These are phyloP conservation scores for Allium sativum DNA, from an alignment of 106 monocot species.

Conservation along the genomic window DNA sequence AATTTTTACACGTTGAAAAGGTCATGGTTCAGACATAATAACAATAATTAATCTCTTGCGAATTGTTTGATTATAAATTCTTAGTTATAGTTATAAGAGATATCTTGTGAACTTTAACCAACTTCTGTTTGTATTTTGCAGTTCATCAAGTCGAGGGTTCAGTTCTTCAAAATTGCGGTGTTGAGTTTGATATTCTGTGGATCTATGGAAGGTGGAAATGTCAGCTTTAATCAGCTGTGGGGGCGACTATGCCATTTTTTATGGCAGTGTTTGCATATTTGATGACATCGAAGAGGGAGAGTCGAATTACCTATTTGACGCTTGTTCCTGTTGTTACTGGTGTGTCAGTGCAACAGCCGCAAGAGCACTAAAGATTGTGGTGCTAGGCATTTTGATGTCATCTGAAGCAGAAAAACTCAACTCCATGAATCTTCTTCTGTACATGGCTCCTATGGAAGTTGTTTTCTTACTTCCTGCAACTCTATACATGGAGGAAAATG, in stretches of 20 bases:
- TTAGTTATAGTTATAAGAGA: too few species aligned
- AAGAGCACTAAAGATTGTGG: conserved; percentile 70
- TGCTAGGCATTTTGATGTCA: conserved; percentile 73
- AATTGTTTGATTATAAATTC: too few species aligned
- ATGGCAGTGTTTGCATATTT: conserved; percentile 28
- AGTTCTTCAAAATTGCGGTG: conserved; percentile 27
- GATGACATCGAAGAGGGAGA: conserved; percentile 22
- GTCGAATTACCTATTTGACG: conserved; percentile 25
- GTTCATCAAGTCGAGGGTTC: conserved; percentile 18
- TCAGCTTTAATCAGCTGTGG: conserved; percentile 31
- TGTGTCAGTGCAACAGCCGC: conserved; percentile 78
- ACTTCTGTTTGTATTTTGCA: too few species aligned
- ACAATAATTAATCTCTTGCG: too few species aligned
- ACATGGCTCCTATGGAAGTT: too few species aligned
- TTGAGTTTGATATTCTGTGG: conserved; percentile 33
- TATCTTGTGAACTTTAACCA: too few species aligned
- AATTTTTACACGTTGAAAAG: too few species aligned
- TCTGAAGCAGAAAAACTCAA: conserved; percentile 35
- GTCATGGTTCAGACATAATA: too few species aligned
- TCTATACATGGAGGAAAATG: too few species aligned
- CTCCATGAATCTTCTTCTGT: too few species aligned
- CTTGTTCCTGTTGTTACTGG: conserved; percentile 20
- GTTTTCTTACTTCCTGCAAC: too few species aligned
- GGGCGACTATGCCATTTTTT: conserved; percentile 35
- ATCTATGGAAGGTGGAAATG: conserved; percentile 31